These are phyloP conservation scores for Zoysia pacifica DNA, from an alignment of 176 grass and related monocot genomes.

Conservation along the genomic window DNA sequence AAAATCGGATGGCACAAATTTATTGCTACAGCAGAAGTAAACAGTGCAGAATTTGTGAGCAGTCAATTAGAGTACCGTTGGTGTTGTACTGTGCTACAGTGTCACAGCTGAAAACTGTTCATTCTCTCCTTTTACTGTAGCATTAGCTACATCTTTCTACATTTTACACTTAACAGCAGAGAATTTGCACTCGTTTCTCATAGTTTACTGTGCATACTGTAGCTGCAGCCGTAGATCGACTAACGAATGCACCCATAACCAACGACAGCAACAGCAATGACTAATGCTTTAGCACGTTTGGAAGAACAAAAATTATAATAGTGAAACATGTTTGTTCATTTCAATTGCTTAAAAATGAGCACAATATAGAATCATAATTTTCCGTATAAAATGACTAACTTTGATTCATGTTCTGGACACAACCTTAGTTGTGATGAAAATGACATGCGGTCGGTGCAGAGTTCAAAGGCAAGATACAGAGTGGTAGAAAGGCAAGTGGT, in stretches of 20 bases:
- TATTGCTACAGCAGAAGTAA: too few relatives aligned
- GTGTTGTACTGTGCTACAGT: too few relatives aligned
- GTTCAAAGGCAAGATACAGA: neutral
- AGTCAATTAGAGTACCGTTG: too few relatives aligned
- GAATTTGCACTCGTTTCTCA: too few relatives aligned
- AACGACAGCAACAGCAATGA: neutral
- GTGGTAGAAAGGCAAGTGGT: neutral
- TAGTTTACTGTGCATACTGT: too few relatives aligned
- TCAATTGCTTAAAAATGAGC: neutral
- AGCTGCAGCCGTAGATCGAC: too few relatives aligned
- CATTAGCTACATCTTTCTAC: too few relatives aligned
- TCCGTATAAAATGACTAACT: neutral
- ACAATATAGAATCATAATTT: neutral
- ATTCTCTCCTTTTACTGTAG: too few relatives aligned
- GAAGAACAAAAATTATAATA: neutral
- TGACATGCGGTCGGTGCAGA: neutral
- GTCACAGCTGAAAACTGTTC: too few relatives aligned
- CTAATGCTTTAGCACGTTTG: neutral
- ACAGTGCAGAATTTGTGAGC: too few relatives aligned
- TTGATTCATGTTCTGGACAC: neutral
- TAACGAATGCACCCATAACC: neutral
- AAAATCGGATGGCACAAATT: too few relatives aligned
- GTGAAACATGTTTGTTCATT: neutral
- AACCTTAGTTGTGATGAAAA: neutral
- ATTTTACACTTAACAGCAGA: too few relatives aligned